Base-by-base conservation (phyloP, 805 yeast genomes). In the Schwanniomyces pseudopolymorphus region DNA sequence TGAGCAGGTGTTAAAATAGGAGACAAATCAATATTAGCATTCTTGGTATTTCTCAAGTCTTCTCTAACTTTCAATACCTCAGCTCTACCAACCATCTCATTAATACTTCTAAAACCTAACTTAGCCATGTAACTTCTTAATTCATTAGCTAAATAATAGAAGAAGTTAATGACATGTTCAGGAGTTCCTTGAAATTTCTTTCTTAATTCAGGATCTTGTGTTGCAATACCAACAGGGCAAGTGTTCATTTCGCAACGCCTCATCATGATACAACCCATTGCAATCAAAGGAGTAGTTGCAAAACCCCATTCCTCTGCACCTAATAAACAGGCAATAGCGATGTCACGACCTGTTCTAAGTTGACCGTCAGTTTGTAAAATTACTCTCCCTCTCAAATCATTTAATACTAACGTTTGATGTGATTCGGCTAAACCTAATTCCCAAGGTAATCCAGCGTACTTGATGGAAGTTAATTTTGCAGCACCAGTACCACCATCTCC, bases 401-500 rank as follows among this genome's bases (percentile, higher is more conserved):
- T 92, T 67, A 92, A 78, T 4, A 92, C 99, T 60, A 92, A 77
- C 22, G 99, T 94, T 76, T 92, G 99, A 65, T 92, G 99, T 17
- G 98, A 87, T 75, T 92, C 99, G 48, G 98, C 98, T 53, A 92
- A 79, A 64, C 99, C 99, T 58, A 92, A 80, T 70, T 92, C 99
- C 99, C 99, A 92, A 41, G 99, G 98, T 55, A 92, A 79, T 70
- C 99, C 98, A 48, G 99, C 97, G 65, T 91, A 85, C 67, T 91
- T 91, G 66, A 92, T 90, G 66, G 96, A 94, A 17, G 97, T 91
- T 89, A 95, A 89, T 68, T 95, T 83, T 49, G 97, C 92, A 49
- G 99, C 99, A 84, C 99, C 99, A 48, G 99, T 92, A 76, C 99
- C 99, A 81, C 99, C 99, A 70, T 92, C 98, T 63, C 95, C 97